Evolutionary conservation across 345 rosid genomes (phyloP).

Genomic region (Raphanus raphanistrum): DNA sequence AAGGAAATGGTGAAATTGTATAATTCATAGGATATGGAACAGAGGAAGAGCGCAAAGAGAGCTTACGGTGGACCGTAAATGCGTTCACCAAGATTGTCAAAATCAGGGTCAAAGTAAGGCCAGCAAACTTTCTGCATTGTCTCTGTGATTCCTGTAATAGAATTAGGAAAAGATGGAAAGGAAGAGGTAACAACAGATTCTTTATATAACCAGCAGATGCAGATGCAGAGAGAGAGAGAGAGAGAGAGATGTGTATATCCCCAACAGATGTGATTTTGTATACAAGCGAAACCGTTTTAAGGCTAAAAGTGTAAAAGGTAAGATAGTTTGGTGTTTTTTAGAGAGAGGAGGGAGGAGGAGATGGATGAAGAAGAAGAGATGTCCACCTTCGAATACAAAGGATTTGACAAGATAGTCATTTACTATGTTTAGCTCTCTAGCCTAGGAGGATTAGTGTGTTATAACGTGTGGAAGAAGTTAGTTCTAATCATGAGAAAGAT

Average conservation of each 20-base stretch:
- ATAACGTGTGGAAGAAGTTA: conserved; percentile 38
- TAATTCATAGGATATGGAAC: background rate
- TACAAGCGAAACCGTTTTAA: conserved; percentile 13
- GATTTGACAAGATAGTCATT: conserved; percentile 33
- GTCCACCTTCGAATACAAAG: conserved; percentile 25
- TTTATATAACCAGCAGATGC: background rate
- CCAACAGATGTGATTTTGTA: background rate
- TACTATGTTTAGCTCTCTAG: conserved; percentile 34
- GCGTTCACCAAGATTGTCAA: conserved; percentile 63
- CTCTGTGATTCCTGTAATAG: conserved; percentile 9
- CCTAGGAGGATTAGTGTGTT: conserved; percentile 11
- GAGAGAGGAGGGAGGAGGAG: conserved; percentile 24
- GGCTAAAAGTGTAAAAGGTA: conserved; percentile 15
- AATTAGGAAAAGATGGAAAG: background rate
- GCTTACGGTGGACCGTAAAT: conserved; percentile 65
- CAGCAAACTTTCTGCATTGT: conserved; percentile 60
- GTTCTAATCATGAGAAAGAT: conserved; percentile 13
- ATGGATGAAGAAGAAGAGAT: conserved; percentile 32
- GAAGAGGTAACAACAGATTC: conserved; percentile 1
- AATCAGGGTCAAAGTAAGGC: conserved; percentile 92
- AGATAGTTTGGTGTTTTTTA: conserved; percentile 10
- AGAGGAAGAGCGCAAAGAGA: background rate
- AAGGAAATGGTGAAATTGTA: background rate
- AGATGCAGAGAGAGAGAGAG: background rate
- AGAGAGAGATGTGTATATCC: background rate